Conservation (phyloP, 192 early-diverging fungal genomes). For the Gigaspora rosea region DNA sequence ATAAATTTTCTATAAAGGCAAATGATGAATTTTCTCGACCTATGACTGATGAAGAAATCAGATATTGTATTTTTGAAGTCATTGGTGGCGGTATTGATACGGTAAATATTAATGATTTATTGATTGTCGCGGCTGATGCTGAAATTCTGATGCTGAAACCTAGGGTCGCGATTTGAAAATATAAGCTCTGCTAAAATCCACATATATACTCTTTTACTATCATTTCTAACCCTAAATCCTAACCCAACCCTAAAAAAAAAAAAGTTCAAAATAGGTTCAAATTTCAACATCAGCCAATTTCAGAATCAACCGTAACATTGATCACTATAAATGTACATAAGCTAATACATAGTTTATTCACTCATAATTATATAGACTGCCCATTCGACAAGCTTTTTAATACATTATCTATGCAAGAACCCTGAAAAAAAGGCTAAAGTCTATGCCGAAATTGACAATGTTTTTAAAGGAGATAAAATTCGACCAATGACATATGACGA, state of each 20-base stretch:
- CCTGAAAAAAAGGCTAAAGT: not conserved
- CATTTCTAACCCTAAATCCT: no score
- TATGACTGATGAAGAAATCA: slow-evolving; percentile 11
- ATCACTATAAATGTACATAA: not conserved
- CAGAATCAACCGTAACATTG: no score
- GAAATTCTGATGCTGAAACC: no score
- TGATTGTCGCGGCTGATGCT: no score
- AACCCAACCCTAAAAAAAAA: no score
- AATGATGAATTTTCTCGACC: not conserved
- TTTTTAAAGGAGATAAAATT: not conserved
- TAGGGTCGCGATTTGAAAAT: no score
- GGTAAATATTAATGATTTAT: not conserved
- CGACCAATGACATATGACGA: not conserved
- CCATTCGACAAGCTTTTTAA: not conserved
- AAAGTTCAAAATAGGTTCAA: no score
- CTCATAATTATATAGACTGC: not conserved
- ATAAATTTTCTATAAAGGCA: not conserved
- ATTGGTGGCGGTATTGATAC: slow-evolving; percentile 6
- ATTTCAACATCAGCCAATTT: no score
- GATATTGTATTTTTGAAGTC: not conserved
- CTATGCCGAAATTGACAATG: not conserved
- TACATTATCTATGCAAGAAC: not conserved
- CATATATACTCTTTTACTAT: no score
- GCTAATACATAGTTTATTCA: not conserved
- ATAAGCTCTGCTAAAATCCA: no score